Percentiles rank a stretch among this genome's conserved stretches.
Conservation (phyloP, 2,329 filamentous ascomycete genomes). For the Alternaria gansuensis region DNA sequence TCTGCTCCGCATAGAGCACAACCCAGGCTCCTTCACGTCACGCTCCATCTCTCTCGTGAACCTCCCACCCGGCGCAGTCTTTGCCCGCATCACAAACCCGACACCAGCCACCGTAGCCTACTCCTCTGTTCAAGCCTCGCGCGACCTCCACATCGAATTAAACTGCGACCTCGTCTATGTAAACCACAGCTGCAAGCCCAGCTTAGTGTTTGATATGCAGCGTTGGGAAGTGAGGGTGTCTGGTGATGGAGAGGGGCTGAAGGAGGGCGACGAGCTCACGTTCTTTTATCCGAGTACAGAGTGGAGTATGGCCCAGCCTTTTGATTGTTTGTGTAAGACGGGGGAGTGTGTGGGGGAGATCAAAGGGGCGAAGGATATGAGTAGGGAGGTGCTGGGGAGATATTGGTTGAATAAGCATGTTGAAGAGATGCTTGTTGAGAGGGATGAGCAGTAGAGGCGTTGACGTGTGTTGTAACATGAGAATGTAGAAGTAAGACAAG, state of each 20-base stretch:
- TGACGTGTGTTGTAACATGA: neutral
- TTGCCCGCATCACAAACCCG: conserved; percentile 59
- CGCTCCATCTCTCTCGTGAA: conserved; percentile 60
- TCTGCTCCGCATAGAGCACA: conserved; percentile 52
- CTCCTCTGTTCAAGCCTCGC: conserved; percentile 62
- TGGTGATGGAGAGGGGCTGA: conserved; percentile 39
- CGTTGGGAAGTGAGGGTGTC: conserved; percentile 64
- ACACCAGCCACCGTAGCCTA: conserved; percentile 59
- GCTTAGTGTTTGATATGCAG: conserved; percentile 63
- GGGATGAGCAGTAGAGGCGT: conserved; percentile 2
- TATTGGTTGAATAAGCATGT: conserved; percentile 57
- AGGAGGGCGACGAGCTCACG: conserved; percentile 54
- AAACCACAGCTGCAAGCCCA: conserved; percentile 65
- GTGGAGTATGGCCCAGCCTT: conserved; percentile 77
- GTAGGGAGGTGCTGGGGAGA: conserved; percentile 62
- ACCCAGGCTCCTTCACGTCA: conserved; percentile 53
- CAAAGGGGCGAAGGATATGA: conserved; percentile 69
- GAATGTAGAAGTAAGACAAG: neutral
- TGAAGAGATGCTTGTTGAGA: conserved; percentile 44
- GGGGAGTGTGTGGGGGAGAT: conserved; percentile 69
- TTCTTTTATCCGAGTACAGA: conserved; percentile 82
- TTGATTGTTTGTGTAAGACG: conserved; percentile 70
- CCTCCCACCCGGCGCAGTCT: conserved; percentile 62
- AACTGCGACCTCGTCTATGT: conserved; percentile 66
- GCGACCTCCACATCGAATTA: conserved; percentile 63